Evolutionary conservation across 176 grass and related monocot species (phyloP), one percentile per base, ranked within the genome.

Genomic region (Rhipidocladum racemiflorum): DNA sequence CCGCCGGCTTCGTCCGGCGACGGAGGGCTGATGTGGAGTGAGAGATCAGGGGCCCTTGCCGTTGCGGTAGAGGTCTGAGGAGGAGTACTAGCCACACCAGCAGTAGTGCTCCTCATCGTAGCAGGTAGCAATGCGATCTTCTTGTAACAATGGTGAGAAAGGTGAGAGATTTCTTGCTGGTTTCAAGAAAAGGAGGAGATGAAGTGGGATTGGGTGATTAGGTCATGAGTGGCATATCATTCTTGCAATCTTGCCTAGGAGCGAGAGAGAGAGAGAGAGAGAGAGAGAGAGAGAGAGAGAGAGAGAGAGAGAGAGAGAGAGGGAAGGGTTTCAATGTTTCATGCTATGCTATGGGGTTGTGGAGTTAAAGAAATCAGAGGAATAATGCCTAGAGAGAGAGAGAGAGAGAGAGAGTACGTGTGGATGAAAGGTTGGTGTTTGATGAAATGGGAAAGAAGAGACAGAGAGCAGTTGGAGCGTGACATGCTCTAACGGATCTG

Each of bases 201-300:
- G 68, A 18, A 13, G 76, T 46, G 38, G 61, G 53, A 28, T 87
- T 28, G 40, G 34, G 92, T 82, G 86, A 94, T 94, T 93, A 91
- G 82, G 75, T 91, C 86, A 94, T 94, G 88, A 92, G 88, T 91
- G 84, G 54, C 82, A 64, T 88, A 90, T 93, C 82, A 95, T 98
- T 94, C 74, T 61, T 81, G n/a, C n/a, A n/a, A n/a, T n/a, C n/a
- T n/a, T n/a, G n/a, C n/a, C n/a, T n/a, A n/a, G n/a, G n/a, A n/a
- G n/a, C n/a, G 32, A 34, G 28, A 12, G 28, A 29, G 13, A 44
- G 15, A 63, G 44, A 51, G 11, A 13, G 46, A 32, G 15, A 5
- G 9, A 23, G 20, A 32, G 53, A 68, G 15, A 10, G 0, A 17
- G 28, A n/a, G 32, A 34, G 28, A 12, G 28, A 29, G 13, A 44